A percentile compares a stretch with the other conserved stretches of the same genome.
Evolutionary conservation across 1,284 basidiomycete genomes (phyloP).

Genomic region (Tetrapyrgos nigripes): DNA sequence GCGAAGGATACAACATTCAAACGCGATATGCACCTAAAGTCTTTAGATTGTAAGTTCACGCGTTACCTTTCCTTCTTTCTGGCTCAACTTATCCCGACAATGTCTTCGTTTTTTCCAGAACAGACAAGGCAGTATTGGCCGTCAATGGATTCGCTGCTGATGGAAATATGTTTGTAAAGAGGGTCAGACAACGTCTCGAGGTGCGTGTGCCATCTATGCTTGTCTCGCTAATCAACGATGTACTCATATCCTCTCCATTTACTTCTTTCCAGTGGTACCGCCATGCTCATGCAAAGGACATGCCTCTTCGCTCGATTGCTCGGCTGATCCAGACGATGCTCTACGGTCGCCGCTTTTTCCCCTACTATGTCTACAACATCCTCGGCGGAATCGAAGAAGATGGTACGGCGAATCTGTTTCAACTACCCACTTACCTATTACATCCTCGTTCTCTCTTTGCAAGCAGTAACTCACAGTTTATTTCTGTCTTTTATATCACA

Average conservation of each 20-base stretch:
- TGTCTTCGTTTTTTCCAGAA: constrained; percentile 55
- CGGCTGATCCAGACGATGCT: constrained; percentile 96
- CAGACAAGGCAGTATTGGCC: constrained; percentile 91
- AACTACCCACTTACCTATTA: constrained; percentile 4
- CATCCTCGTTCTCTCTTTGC: constrained; percentile 21
- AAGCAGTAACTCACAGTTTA: constrained; percentile 7
- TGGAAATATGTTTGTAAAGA: constrained; percentile 95
- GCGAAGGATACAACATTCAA: constrained; percentile 94
- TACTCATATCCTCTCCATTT: constrained; percentile 7
- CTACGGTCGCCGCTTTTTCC: constrained; percentile 93
- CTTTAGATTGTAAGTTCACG: constrained; percentile 71
- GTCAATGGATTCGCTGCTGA: constrained; percentile 97
- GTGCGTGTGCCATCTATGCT: constrained; percentile 47
- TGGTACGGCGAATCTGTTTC: constrained; percentile 57
- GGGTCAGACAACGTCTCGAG: constrained; percentile 91
- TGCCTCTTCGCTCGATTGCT: constrained; percentile 91
- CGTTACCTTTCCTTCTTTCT: constrained; percentile 3
- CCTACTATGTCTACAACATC: constrained; percentile 96
- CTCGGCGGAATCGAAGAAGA: constrained; percentile 94
- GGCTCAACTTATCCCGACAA: constrained; percentile 10
- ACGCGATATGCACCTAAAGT: constrained; percentile 95
- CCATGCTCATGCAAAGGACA: constrained; percentile 93
- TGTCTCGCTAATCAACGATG: not conserved
- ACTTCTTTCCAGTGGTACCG: constrained; percentile 81
- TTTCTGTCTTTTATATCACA: constrained; percentile 35